phyloP scores from a whole-genome alignment of 208 protist genomes.

The Leishmania mexicana region DNA sequence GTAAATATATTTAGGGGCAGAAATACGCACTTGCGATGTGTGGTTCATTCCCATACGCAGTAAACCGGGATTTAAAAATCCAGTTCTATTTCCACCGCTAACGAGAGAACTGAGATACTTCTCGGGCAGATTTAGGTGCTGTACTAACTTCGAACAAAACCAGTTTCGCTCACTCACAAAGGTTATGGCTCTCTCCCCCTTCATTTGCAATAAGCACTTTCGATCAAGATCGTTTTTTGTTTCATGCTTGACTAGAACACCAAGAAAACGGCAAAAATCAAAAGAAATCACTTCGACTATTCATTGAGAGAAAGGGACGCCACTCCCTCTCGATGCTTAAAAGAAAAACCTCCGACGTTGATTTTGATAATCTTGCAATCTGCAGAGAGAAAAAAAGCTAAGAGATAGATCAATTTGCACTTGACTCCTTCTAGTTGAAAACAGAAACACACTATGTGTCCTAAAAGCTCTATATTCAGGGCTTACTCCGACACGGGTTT shows the following conservation, averaged over 20 bases:
- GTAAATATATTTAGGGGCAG: neutral
- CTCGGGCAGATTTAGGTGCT: no score
- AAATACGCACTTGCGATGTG: neutral
- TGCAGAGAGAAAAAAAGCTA: neutral
- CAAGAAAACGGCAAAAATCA: constrained; percentile 5
- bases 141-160: neutral
- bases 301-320: constrained; percentile 14
- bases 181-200: neutral
- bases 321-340: constrained; percentile 5
- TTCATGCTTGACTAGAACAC: neutral
- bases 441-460: neutral
- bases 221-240: neutral
- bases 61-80: neutral
- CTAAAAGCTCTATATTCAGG: neutral
- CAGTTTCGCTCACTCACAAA: neutral
- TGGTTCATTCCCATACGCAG: no score
- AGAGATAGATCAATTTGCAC: neutral
- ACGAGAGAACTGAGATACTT: neutral
- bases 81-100: neutral
- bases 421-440: neutral
- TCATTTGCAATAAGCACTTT: neutral
- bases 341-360: neutral
- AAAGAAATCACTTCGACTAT: constrained; percentile 27
- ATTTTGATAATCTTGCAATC: neutral
- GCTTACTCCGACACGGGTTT: constrained; percentile 63